Conservation (phyloP, 768 basidiomycete species). For the Omphalotus guepiniiformis region DNA sequence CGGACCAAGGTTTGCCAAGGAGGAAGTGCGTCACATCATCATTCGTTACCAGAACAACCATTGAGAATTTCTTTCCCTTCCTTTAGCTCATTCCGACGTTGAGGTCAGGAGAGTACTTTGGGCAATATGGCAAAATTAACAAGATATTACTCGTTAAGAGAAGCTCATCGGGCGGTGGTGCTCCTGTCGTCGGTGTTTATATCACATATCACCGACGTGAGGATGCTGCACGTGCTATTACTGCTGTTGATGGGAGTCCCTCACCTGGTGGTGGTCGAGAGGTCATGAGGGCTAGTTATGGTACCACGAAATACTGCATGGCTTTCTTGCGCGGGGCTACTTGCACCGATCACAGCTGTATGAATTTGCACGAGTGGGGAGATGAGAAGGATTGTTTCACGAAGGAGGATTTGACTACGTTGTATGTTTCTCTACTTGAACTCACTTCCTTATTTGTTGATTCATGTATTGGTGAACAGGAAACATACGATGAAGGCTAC, state of each 20-base stretch:
- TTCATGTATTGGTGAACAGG: slow-evolving; percentile 34
- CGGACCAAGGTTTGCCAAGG: slow-evolving; percentile 89
- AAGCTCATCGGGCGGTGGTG: slow-evolving; percentile 65
- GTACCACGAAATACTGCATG: slow-evolving; percentile 98
- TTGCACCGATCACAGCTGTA: slow-evolving; percentile 87
- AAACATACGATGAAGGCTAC: slow-evolving; percentile 93
- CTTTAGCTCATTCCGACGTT: slow-evolving; percentile 82
- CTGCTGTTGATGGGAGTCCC: slow-evolving; percentile 86
- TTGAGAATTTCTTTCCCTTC: slow-evolving; percentile 12
- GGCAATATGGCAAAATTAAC: slow-evolving; percentile 96
- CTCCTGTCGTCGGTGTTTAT: slow-evolving; percentile 86
- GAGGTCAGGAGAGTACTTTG: slow-evolving; percentile 94
- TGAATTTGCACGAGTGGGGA: slow-evolving; percentile 97
- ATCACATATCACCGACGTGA: slow-evolving; percentile 94
- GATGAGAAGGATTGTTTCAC: slow-evolving; percentile 98
- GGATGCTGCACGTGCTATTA: slow-evolving; percentile 91
- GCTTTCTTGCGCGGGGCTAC: slow-evolving; percentile 80
- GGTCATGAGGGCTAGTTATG: slow-evolving; percentile 89
- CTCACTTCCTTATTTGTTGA: slow-evolving; percentile 9
- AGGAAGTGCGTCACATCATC: slow-evolving; percentile 65
- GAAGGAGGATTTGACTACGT: slow-evolving; percentile 90
- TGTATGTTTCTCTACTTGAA: slow-evolving; percentile 44
- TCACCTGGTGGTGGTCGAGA: slow-evolving; percentile 89
- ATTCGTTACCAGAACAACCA: background rate
- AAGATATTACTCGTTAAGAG: slow-evolving; percentile 94